Evolutionary conservation across 768 basidiomycete genomes (phyloP).

Genomic region (Auricularia sp.): DNA sequence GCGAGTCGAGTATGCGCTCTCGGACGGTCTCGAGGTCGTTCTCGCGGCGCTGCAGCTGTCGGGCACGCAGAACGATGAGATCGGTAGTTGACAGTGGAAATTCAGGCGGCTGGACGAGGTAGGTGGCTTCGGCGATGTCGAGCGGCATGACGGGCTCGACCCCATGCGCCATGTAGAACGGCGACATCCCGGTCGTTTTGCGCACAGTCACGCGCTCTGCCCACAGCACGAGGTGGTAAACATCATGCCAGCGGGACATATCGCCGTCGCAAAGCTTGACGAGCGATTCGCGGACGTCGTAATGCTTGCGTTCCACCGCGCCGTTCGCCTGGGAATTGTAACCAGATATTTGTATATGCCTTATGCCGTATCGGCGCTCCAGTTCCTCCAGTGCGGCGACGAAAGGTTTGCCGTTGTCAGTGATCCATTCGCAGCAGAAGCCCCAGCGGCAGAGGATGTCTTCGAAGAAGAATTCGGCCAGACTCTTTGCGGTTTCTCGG

Average conservation of each 20-base stretch:
- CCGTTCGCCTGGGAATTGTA: conserved; percentile 10
- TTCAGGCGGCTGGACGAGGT: conserved; percentile 9
- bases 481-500: conserved; percentile 7
- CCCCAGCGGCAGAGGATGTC: conserved; percentile 10
- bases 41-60: conserved; percentile 7
- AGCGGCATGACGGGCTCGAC: conserved; percentile 23
- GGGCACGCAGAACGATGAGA: conserved; percentile 6
- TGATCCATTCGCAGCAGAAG: conserved; percentile 2
- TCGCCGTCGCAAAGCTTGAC: conserved; percentile 3
- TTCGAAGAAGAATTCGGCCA: conserved; percentile 4
- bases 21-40: conserved; percentile 2
- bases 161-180: conserved; percentile 17
- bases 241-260: not conserved
- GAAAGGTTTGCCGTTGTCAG: conserved; percentile 6
- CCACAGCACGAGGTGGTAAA: conserved; percentile 3
- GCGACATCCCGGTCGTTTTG: not conserved
- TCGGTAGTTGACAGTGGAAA: conserved; percentile 5
- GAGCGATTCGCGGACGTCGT: conserved; percentile 3
- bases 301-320: conserved; percentile 3
- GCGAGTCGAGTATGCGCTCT: not conserved
- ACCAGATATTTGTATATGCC: conserved; percentile 4
- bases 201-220: conserved; percentile 4
- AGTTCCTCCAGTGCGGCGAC: not conserved
- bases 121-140: conserved; percentile 25
- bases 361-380: not conserved